Base-by-base conservation (phyloP, 331 rosid genomes). In the Quercus tomentella region DNA sequence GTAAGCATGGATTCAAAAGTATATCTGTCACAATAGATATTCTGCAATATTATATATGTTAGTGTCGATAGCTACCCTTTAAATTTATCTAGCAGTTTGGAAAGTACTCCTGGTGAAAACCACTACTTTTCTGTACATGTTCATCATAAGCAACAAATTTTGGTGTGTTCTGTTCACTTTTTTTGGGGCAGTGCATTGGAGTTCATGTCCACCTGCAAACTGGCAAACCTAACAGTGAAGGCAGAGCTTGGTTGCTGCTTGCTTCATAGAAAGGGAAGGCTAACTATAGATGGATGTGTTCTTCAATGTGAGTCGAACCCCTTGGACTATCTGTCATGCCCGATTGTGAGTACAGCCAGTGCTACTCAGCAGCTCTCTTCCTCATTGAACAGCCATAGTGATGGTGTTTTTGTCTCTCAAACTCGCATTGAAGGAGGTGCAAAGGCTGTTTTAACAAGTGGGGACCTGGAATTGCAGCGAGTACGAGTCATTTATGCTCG, bases 381-480 rank as follows among this genome's bases (percentile, higher is more conserved):
- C n/a, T 58, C 86, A 0, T 74, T 68, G 17, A 91, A 88, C 78
- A 78, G 87, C 70, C 78, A 65, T 1, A 73, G 74, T 0, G 90
- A 94, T 22, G 89, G 97, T n/a, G 97, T 93, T 28, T 95, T 90
- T 3, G 97, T 95, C 52, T 93, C 97, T 33, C 91, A 90, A 79
- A 95, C 99, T 28, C 96, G 97, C 22, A 95, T 95, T 0, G 99
- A 95, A 77, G 99, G 97, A 1, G 99, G 99, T 1, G 92, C 97
- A 57, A 95, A 89, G 81, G 99, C 99, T 16, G 96, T 95, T 60
- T 66, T 89, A 66, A 95, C 97, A 6, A 88, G 90, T 17, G 99
- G 97, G 10, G 88, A 93, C 82, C 79, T 95, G 78, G 76, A 87
- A 1, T 80, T 95, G 91, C 97, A 91, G 84, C 96, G 97, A 20